A percentile compares a stretch with the other conserved stretches of the same genome.
Evolutionary conservation across 305 asterid species (phyloP).

Genomic region (Fraxinus xanthoxyloides): DNA sequence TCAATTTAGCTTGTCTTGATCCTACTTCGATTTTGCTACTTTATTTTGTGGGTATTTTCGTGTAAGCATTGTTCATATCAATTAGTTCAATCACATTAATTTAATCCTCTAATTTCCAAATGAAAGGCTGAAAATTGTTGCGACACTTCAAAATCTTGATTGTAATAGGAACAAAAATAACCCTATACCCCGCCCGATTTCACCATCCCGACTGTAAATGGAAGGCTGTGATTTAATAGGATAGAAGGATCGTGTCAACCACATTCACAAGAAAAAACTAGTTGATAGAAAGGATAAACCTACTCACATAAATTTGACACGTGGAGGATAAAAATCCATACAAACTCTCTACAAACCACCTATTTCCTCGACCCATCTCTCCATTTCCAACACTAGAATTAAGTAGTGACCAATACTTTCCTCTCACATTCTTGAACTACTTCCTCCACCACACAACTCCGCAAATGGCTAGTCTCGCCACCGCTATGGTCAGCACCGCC

Average conservation of each 20-base stretch:
- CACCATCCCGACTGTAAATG: neutral
- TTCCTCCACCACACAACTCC: no score
- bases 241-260: neutral
- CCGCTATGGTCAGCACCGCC: slow-evolving; percentile 53
- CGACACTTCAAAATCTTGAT: neutral
- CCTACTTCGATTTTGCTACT: no score
- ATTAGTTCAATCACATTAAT: no score
- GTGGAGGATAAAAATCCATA: slow-evolving; percentile 24
- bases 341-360: slow-evolving; percentile 11
- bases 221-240: neutral
- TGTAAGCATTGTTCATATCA: no score
- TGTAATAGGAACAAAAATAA: neutral
- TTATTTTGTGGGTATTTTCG: no score
- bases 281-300: slow-evolving; percentile 23
- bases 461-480: slow-evolving; percentile 48
- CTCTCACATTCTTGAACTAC: neutral
- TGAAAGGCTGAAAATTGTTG: neutral
- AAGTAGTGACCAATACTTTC: neutral
- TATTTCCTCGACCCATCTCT: slow-evolving; percentile 26
- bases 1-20: no score
- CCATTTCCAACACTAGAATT: neutral
- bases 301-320: slow-evolving; percentile 23
- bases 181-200: neutral
- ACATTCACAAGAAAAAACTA: neutral
- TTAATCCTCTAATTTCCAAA: no score